Conservation (phyloP, 1,139 yeast species). For the Pichia norvegensis region DNA sequence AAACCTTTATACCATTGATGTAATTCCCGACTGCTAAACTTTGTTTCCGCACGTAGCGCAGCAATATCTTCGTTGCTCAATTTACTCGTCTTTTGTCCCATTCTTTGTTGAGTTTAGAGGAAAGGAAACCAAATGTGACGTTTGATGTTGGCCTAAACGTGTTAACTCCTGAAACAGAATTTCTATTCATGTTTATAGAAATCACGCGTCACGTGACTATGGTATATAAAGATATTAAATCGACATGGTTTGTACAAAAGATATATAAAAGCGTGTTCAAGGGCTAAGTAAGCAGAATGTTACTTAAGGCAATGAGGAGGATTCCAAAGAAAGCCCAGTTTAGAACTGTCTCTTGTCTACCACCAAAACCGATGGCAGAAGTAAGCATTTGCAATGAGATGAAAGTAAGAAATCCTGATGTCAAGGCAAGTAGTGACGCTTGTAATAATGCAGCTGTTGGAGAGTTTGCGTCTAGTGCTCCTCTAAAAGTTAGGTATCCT, state of each 20-base stretch:
- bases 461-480: conserved; percentile 24
- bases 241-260: background rate
- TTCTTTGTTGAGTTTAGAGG: conserved; percentile 23
- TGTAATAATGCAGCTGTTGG: conserved; percentile 32
- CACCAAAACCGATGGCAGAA: conserved; percentile 65
- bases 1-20: conserved; percentile 99
- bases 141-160: background rate
- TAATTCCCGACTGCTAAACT: conserved; percentile 86
- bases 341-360: conserved; percentile 44
- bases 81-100: conserved; percentile 96
- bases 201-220: no score
- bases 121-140: background rate
- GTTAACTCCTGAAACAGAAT: no score
- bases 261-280: background rate
- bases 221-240: no score
- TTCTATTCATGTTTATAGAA: no score
- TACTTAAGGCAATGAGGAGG: conserved; percentile 23
- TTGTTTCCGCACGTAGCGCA: conserved; percentile 75
- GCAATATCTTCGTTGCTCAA: conserved; percentile 85
- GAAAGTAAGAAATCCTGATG: conserved; percentile 77
- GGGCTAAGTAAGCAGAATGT: conserved; percentile 10
- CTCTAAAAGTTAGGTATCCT: conserved; percentile 51
- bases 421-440: conserved; percentile 61
- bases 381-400: conserved; percentile 84
- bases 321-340: conserved; percentile 24